phyloP scores from a whole-genome alignment of 2,329 filamentous ascomycete genomes.

The Pestalotiopsis sp. region DNA sequence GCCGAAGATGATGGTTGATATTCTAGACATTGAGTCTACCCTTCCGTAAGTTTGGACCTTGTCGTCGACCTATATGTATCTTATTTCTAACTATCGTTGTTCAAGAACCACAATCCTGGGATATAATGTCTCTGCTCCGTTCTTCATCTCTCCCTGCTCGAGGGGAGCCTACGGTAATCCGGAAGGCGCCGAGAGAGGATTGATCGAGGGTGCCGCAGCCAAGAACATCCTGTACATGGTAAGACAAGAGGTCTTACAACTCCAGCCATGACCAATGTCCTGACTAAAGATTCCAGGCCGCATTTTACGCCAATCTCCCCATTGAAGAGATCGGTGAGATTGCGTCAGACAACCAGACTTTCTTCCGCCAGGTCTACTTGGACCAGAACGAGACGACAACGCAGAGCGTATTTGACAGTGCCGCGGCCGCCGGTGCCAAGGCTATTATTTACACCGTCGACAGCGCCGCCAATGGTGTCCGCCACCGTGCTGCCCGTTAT shows the following conservation, averaged over 20 bases:
- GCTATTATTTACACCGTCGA: constrained; percentile 22
- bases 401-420: constrained; percentile 13
- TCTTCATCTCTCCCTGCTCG: constrained; percentile 54
- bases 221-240: constrained; percentile 52
- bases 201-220: constrained; percentile 48
- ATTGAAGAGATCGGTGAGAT: constrained; percentile 38
- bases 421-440: constrained; percentile 17
- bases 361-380: constrained; percentile 30
- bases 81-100: neutral
- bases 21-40: constrained; percentile 41
- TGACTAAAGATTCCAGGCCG: constrained; percentile 23
- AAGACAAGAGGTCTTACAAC: neutral
- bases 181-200: constrained; percentile 44
- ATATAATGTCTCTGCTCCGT: constrained; percentile 53
- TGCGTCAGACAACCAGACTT: constrained; percentile 25
- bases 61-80: neutral
- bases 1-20: constrained; percentile 50
- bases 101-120: constrained; percentile 50
- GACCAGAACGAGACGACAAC: constrained; percentile 16
- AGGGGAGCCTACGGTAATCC: constrained; percentile 43
- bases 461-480: constrained; percentile 14
- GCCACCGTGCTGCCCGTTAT: constrained; percentile 15
- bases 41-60: constrained; percentile 27
- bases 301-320: constrained; percentile 31
- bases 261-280: no score